Evolutionary conservation across 768 basidiomycete species (phyloP).

Genomic region (Psilocybe subaeruginosa): DNA sequence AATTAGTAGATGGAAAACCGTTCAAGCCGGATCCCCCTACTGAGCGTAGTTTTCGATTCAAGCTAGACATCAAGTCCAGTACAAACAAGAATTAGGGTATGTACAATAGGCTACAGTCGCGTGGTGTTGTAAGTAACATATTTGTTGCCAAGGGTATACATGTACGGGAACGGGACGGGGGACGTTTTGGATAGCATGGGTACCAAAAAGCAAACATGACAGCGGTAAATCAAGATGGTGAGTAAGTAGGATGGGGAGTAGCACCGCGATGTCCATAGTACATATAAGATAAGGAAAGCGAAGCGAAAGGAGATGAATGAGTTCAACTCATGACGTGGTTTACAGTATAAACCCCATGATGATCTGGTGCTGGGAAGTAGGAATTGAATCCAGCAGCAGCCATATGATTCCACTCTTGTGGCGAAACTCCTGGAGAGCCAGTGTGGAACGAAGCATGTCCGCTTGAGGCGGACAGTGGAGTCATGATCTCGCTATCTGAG

Average conservation of each 20-base stretch:
- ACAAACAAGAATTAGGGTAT: conserved; percentile 13
- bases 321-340: conserved; percentile 58
- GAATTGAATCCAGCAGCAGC: conserved; percentile 62
- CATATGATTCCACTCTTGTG: conserved; percentile 66
- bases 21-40: conserved; percentile 40
- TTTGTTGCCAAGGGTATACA: conserved; percentile 11
- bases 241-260: conserved; percentile 4
- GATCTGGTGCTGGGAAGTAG: conserved; percentile 67
- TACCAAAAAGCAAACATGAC: conserved; percentile 9
- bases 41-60: conserved; percentile 58
- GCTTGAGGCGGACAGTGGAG: conserved; percentile 54
- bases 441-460: conserved; percentile 49
- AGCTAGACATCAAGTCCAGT: conserved; percentile 28
- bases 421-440: conserved; percentile 52
- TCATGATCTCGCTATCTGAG: conserved; percentile 65
- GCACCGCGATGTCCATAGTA: conserved; percentile 12
- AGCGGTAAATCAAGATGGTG: conserved; percentile 14
- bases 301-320: conserved; percentile 12
- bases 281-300: conserved; percentile 20
- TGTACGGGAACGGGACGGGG: not conserved
- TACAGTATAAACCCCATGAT: conserved; percentile 52
- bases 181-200: not conserved
- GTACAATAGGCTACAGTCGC: conserved; percentile 17
- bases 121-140: conserved; percentile 7
- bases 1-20: conserved; percentile 42